Evolutionary conservation across 192 early-diverging fungal species (phyloP), one percentile per base, ranked within the genome.

Genomic region (Entomortierella chlamydospora): DNA sequence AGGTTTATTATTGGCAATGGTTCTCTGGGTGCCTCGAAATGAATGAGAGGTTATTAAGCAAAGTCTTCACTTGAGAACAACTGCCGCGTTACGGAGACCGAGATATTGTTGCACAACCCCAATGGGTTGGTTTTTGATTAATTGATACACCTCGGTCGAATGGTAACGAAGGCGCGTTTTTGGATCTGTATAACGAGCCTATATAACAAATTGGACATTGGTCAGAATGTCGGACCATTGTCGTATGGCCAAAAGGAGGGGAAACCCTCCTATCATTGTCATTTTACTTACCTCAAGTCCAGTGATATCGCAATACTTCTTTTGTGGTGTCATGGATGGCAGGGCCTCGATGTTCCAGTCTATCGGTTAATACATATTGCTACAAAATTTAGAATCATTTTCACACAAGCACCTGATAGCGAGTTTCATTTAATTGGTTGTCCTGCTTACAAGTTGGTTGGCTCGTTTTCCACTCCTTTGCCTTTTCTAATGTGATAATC

Each of bases 301-400:
- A 9, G 95, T 96, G 54, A 96, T 89, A 71, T 96, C 95, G 74
- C 95, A 96, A 83, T 96, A 96, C 71, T 95, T 95, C 83, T 95
- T 95, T 70, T 90, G 88, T 15, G 95, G 95, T 37, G 84, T 57
- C 61, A 96, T 81, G 29, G 95, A 95, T 28, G 95, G 95, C 61
- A 93, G 84, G 15, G 93, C 92, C 71, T 96, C 93, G 37, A 95
- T 94, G 50, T 85, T 91, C 86, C 91, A 93, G 81, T 94, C 92
- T 93, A n/a, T n/a, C n/a, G n/a, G n/a, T n/a, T 69, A 13, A 18
- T 49, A 37, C 26, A 52, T 20, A 25, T 29, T 1, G 12, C 52
- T 2, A 26, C 34, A 17, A 49, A 33, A 64, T 18, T 39, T 13
- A 18, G 60, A 45, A 23, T 28, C 29, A 57, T 49, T 34, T 33